Base-by-base conservation (phyloP, 2,329 filamentous ascomycete species). In the Alternaria sp. region DNA sequence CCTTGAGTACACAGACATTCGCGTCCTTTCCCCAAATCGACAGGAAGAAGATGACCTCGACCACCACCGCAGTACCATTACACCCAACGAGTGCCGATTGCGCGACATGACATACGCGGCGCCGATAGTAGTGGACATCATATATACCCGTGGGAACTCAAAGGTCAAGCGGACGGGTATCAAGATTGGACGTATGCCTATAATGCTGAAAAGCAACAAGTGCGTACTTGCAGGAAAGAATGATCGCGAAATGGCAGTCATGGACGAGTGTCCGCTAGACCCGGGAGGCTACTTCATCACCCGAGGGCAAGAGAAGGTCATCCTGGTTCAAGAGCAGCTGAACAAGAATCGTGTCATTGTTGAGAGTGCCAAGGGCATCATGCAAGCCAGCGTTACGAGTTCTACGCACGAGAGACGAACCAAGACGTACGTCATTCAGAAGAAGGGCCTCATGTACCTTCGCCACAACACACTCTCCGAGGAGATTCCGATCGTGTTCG, bases 261-360 rank as follows among this genome's bases (percentile, higher is more conserved):
- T 98, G 85, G 96, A 97, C 75, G 96, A 99, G 82, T 99, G 96
- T 75, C 93, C 96, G 13, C 85, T 99, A 44, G 96, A 99, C 76
- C 96, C 96, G 1, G 96, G 96, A 67, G 96, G 96, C 56, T 99
- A 99, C 80, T 99, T 99, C 75, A 96, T 99, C 74, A 93, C 98
- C 69, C 93, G 95, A 73, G 96, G 96, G 50, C 97, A 96, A 19
- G 96, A 99, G 80, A 99, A 99, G 84, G 96, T 99, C 71, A 99
- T 99, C 76, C 84, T 99, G 46, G 96, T 99, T 13, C 96, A 99
- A 80, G 96, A 99, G 78, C 96, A 99, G 82, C 84, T 99, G 77
- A 99, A 96, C 86, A 99, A 99, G 87, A 99, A 99, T 81, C 90
- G 96, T 83, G 92, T 99, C 74, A 97, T 99, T 78, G 95, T 99